Evolutionary conservation across 108 stramenopile species (phyloP).

Genomic region (Cyclotella choctawhatcheeana): DNA sequence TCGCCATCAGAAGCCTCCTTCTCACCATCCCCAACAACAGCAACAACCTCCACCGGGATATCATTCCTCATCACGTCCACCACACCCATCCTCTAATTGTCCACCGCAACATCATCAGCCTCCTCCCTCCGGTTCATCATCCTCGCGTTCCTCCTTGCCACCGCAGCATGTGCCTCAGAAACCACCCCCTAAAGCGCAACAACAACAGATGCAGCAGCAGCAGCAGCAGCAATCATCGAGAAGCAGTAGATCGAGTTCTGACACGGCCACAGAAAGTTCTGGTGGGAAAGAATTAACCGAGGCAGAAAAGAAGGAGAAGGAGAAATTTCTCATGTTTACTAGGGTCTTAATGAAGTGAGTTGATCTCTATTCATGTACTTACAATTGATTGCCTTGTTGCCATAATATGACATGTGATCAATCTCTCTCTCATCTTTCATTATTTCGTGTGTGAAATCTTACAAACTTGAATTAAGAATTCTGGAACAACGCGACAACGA

Average conservation of each 20-base stretch:
- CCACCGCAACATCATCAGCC: neutral
- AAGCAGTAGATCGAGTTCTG: neutral
- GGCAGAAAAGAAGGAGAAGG: conserved; percentile 68
- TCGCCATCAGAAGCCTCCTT: neutral
- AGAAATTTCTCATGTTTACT: conserved; percentile 86
- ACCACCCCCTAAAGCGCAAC: neutral
- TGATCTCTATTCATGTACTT: neutral
- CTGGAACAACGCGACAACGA: conserved; percentile 76
- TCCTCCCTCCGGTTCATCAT: neutral
- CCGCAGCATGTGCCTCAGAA: neutral
- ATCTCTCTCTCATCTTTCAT: too few species aligned
- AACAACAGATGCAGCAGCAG: conserved; percentile 11
- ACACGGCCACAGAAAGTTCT: too few species aligned
- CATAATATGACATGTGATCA: neutral
- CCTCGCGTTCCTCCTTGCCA: neutral
- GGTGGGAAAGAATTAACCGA: conserved; percentile 7
- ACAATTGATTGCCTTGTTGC: neutral
- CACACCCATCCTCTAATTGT: neutral
- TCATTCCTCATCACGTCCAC: neutral
- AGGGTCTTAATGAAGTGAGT: conserved; percentile 80
- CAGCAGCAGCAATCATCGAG: conserved; percentile 31
- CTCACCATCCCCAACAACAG: conserved; percentile 1
- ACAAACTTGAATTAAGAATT: conserved; percentile 38
- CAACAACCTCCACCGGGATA: conserved; percentile 14
- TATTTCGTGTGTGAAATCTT: too few species aligned